phyloP scores from a whole-genome alignment of 2,329 filamentous ascomycete genomes.

The Diplocarpon rosae region DNA sequence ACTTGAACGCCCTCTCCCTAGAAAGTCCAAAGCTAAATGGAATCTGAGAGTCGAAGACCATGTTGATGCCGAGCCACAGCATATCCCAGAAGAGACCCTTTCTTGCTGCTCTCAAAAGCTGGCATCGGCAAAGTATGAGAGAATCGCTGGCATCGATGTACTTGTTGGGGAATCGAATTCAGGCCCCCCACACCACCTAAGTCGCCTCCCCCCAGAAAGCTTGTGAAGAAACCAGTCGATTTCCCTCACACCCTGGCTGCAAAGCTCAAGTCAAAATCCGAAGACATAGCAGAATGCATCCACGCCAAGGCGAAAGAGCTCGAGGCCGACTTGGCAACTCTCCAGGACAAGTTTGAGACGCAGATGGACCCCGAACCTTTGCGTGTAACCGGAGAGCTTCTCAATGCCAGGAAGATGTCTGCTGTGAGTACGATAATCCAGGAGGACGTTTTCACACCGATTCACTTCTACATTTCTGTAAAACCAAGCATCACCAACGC shows the following conservation, averaged over 20 bases:
- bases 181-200: not conserved
- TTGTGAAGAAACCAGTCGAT: not conserved
- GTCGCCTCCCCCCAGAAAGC: not conserved
- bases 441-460: conserved; percentile 6
- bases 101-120: not conserved
- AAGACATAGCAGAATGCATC: conserved; percentile 1
- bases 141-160: conserved; percentile 1
- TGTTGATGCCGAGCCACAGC: not conserved
- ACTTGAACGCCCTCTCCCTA: conserved; percentile 21
- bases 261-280: not conserved
- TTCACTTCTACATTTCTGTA: conserved; percentile 11
- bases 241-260: not conserved
- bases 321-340: not conserved
- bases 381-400: conserved; percentile 1
- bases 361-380: not conserved
- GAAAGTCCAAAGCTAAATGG: not conserved
- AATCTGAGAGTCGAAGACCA: not conserved
- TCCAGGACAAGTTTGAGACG: not conserved
- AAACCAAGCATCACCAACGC: conserved; percentile 8
- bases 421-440: not conserved
- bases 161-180: not conserved
- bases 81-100: not conserved
- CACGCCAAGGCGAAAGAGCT: conserved; percentile 1
- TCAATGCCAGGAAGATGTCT: conserved; percentile 2
- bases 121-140: conserved; percentile 1